A percentile compares a stretch with the other conserved stretches of the same genome.
phyloP scores from a whole-genome alignment of 2,329 filamentous ascomycete genomes.

The Beauveria bassiana region DNA sequence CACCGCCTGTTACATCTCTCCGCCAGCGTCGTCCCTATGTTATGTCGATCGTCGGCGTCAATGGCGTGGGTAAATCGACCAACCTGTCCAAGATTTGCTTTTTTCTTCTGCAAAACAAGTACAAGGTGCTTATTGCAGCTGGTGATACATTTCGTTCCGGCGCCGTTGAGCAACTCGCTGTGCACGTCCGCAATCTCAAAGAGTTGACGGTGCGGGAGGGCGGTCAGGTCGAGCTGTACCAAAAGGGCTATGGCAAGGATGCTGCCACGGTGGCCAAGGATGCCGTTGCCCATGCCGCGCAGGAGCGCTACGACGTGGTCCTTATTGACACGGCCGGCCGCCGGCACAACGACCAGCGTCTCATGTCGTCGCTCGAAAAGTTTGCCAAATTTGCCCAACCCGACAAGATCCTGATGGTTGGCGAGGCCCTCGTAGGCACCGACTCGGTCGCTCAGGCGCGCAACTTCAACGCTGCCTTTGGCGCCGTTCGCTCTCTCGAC shows the following conservation, averaged over 20 bases:
- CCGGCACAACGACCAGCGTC: constrained; percentile 86
- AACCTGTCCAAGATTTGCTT: constrained; percentile 98
- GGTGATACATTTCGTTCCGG: constrained; percentile 96
- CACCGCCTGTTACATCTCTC: constrained; percentile 56
- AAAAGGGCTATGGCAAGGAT: constrained; percentile 97
- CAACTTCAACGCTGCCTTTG: constrained; percentile 94
- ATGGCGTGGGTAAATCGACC: constrained; percentile 96
- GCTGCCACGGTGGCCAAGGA: constrained; percentile 93
- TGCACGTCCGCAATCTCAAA: constrained; percentile 88
- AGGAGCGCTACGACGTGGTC: constrained; percentile 80
- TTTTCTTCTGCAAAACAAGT: constrained; percentile 95
- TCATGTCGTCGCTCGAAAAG: constrained; percentile 96
- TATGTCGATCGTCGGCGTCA: constrained; percentile 96
- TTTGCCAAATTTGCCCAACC: constrained; percentile 94
- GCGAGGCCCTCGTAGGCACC: constrained; percentile 80
- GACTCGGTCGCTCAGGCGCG: constrained; percentile 92
- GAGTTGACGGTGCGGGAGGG: constrained; percentile 81
- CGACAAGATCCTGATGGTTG: constrained; percentile 98
- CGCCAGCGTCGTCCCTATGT: constrained; percentile 75
- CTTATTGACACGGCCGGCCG: constrained; percentile 94
- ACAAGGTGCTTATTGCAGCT: constrained; percentile 87
- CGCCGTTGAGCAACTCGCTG: constrained; percentile 91
- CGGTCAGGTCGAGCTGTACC: constrained; percentile 80
- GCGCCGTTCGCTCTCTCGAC: constrained; percentile 70
- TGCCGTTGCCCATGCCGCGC: constrained; percentile 71